These are phyloP conservation scores for Neonectria ditissima DNA, from an alignment of 2,329 filamentous ascomycete genomes.

Conservation along the genomic window DNA sequence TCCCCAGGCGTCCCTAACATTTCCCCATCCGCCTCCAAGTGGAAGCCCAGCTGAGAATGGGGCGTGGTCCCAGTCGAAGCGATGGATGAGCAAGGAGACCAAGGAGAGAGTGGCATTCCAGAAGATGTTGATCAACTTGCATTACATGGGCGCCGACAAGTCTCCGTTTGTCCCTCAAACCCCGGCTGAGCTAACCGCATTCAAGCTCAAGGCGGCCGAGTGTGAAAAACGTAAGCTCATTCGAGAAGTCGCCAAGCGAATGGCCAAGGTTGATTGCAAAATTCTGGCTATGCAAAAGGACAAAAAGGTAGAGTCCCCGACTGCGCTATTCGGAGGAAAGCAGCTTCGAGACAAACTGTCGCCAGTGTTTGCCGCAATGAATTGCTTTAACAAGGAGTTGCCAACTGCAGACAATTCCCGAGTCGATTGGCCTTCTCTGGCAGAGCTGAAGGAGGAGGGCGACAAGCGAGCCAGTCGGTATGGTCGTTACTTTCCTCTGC, in stretches of 20 bases:
- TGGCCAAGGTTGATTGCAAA: slow-evolving; percentile 37
- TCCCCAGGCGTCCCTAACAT: background rate
- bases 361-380: slow-evolving; percentile 48
- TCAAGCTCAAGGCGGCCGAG: slow-evolving; percentile 48
- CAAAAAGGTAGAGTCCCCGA: slow-evolving; percentile 14
- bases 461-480: slow-evolving; percentile 44
- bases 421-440: slow-evolving; percentile 50
- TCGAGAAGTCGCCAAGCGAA: slow-evolving; percentile 39
- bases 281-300: slow-evolving; percentile 18
- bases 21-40: background rate
- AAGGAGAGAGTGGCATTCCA: slow-evolving; percentile 50
- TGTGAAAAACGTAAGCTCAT: slow-evolving; percentile 40
- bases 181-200: slow-evolving; percentile 50
- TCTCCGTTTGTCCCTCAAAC: slow-evolving; percentile 54
- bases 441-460: slow-evolving; percentile 53
- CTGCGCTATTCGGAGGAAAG: slow-evolving; percentile 45
- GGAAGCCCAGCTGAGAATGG: slow-evolving; percentile 36
- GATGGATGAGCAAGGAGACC: slow-evolving; percentile 53
- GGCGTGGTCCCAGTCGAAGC: slow-evolving; percentile 54
- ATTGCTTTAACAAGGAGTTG: slow-evolving; percentile 48
- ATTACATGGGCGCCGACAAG: slow-evolving; percentile 50
- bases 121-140: slow-evolving; percentile 52
- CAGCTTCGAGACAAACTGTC: slow-evolving; percentile 46
- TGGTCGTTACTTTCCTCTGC: slow-evolving; percentile 49
- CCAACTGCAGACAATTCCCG: slow-evolving; percentile 26